Percentiles rank a stretch among this genome's conserved stretches.
Evolutionary conservation across 495 filamentous ascomycete species (phyloP).

Genomic region (Eremomyces bilateralis): DNA sequence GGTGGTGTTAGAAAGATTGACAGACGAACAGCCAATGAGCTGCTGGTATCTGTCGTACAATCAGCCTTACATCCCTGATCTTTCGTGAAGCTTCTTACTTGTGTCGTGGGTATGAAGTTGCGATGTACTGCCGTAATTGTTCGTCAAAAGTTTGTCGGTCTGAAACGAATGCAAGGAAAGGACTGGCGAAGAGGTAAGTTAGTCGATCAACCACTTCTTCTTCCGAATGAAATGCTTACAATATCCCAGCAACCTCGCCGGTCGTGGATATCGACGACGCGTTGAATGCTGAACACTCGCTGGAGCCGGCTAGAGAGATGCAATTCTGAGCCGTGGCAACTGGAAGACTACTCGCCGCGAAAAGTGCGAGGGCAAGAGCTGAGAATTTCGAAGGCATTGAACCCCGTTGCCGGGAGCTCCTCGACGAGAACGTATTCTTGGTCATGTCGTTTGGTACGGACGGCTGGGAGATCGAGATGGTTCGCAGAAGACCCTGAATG

Average conservation of each 20-base stretch:
- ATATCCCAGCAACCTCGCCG: conserved; percentile 37
- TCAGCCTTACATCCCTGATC: neutral
- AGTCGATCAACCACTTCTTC: conserved; percentile 5
- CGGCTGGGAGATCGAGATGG: too few relatives aligned
- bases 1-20: conserved; percentile 62
- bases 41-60: conserved; percentile 36
- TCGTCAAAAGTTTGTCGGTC: conserved; percentile 57
- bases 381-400: too few relatives aligned
- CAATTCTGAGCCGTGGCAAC: conserved; percentile 27
- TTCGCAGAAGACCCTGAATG: too few relatives aligned
- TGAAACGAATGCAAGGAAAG: conserved; percentile 69
- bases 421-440: too few relatives aligned
- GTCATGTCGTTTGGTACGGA: too few relatives aligned
- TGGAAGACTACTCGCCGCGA: conserved; percentile 8
- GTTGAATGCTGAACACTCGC: conserved; percentile 64
- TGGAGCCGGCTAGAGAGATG: conserved; percentile 60
- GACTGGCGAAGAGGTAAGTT: conserved; percentile 28
- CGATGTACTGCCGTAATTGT: conserved; percentile 49
- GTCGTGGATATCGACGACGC: conserved; percentile 61
- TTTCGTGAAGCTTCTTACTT: conserved; percentile 36
- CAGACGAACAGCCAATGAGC: conserved; percentile 57
- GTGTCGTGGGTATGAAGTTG: conserved; percentile 44
- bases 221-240: conserved; percentile 36
- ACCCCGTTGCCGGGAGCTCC: too few relatives aligned
- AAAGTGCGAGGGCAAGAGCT: too few relatives aligned